Conservation (phyloP, 345 rosid species). For the Ceriops tagal region DNA sequence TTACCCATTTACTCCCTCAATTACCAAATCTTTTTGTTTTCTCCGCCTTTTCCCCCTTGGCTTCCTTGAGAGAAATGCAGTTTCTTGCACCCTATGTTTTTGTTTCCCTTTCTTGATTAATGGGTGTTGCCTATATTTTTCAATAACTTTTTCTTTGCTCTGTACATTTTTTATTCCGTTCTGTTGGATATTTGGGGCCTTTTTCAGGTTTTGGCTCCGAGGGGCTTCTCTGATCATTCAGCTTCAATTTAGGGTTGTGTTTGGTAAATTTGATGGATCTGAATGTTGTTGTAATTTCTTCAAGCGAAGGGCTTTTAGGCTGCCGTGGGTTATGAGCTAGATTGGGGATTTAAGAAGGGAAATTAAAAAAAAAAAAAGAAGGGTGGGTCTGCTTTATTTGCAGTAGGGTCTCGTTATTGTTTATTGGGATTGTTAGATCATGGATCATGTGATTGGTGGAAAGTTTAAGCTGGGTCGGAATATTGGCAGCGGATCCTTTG, state of each 20-base stretch:
- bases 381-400: background rate
- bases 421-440: constrained; percentile 18
- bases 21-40: background rate
- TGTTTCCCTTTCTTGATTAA: constrained; percentile 10
- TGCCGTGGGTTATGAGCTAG: constrained; percentile 16
- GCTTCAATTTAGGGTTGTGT: constrained; percentile 11
- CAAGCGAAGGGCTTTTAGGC: constrained; percentile 18
- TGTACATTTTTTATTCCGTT: background rate
- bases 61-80: constrained; percentile 24
- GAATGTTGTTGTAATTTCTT: constrained; percentile 11
- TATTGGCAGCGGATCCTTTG: constrained; percentile 95
- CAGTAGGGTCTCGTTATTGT: background rate
- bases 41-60: background rate
- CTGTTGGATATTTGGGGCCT: background rate
- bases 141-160: constrained; percentile 18
- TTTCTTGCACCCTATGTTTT: constrained; percentile 5
- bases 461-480: constrained; percentile 88
- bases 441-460: constrained; percentile 72
- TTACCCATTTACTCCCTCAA: constrained; percentile 7
- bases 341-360: background rate
- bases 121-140: constrained; percentile 26
- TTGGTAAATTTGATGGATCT: constrained; percentile 28
- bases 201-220: background rate
- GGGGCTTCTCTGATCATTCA: constrained; percentile 1
- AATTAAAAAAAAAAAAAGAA: too few relatives aligned